Evolutionary conservation across 306 rosid genomes (phyloP), one percentile per base, ranked within the genome.

Genomic region (Parietaria judaica): DNA sequence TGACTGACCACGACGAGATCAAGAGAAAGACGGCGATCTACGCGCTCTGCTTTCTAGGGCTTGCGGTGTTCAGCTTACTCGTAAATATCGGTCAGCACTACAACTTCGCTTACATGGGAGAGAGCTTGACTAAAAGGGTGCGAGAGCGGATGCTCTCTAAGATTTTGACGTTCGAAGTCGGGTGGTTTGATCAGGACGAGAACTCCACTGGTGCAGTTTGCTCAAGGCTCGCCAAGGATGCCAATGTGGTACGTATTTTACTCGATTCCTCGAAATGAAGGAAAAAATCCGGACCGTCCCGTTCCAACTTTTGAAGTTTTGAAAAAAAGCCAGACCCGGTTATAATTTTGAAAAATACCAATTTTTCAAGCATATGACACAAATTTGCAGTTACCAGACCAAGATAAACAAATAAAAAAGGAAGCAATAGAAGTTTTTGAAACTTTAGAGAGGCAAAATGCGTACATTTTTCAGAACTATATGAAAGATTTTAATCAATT

Each of bases 21-120:
- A 84, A 83, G 39, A 71, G 31, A 51, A 81, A 80, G 62, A 80
- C 81, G 0, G 79, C 44, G 68, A 78, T 65, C 4, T 86, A 80
- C 7, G 52, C 90, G 0, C 61, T 88, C 7, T 58, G 66, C 35
- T 88, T 88, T 61, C 37, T 84, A 3, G 96, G 89, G 6, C 49
- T 91, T 66, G 76, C 89, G 2, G 45, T 84, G 17, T 68, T 71
- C 49, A 80, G 96, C 3, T 31, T 91, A 49, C 4, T 76, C 2
- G 38, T 84, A 14, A 91, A 86, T 54, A 8, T 91, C 1, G 1
- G 62, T 56, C 95, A 88, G 63, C 98, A 91, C 59, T 91, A 91
- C 58, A 78, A 62, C 55, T 91, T 91, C 66, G 98, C 90, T 0
- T 88, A 88, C 67, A 86, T 91, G 98, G 96, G 98, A n/a, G 96